Evolutionary conservation across 805 yeast species (phyloP), one percentile per base, ranked within the genome.

Genomic region (Teunomyces pallodes): DNA sequence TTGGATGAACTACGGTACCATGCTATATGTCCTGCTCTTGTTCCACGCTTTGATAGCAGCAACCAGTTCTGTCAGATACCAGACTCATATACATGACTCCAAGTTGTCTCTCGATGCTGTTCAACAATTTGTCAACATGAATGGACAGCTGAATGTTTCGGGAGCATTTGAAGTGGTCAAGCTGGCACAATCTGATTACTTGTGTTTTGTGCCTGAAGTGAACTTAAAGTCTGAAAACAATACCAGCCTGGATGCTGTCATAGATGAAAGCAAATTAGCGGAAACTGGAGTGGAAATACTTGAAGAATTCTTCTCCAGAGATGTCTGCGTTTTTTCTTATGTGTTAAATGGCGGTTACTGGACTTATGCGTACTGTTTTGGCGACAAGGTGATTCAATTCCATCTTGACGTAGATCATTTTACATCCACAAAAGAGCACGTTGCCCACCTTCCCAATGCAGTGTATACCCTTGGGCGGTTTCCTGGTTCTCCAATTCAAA

Each of bases 361-460:
- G 84, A 74, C 77, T 9, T 80, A 76, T 53, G 75, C 71, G 3
- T 74, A 72, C 46, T 80, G 85, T 56, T 72, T 67, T 50, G 80
- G 77, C 5, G 74, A 70, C 48, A 69, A 72, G 40, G 59, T 82
- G 33, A 64, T 71, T 10, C 87, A 82, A 57, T 78, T 71, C 58
- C 83, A 78, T 52, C 68, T 68, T 38, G 62, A 62, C 17, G 29
- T 53, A 8, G 57, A 53, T 9, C 50, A 55, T 14, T 65, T 55
- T 27, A 47, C 60, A 6, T 49, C 57, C 14, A 61, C 66, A 0
- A 64, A 56, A 20, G 51, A 58, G 12, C 72, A 76, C 45, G 70
- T 48, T 17, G 59, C 74, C 1, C 61, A 56, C 20, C 40, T 43
- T 10, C 77, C 77, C 9, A 53, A 60, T 40, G 52, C 57, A 41